These are phyloP conservation scores for Penicillium daleae DNA, from an alignment of 495 filamentous ascomycete species.

Conservation along the genomic window DNA sequence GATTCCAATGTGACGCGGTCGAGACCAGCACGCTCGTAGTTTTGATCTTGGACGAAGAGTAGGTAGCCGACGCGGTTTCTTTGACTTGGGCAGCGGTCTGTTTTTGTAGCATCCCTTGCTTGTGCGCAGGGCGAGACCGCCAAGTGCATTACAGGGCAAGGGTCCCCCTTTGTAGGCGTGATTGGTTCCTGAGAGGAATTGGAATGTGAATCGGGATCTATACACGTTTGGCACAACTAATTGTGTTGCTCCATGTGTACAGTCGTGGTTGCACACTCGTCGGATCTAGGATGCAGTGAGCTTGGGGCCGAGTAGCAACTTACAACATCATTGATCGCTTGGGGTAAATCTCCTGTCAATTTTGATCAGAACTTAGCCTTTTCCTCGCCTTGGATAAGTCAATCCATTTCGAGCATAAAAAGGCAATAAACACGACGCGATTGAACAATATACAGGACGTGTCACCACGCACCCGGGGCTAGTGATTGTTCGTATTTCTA, in stretches of 20 bases:
- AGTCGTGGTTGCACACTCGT: not conserved
- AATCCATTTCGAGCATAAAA: too few relatives aligned
- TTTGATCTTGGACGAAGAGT: not conserved
- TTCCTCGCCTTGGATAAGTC: too few relatives aligned
- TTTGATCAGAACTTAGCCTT: too few relatives aligned
- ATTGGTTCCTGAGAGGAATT: constrained; percentile 7
- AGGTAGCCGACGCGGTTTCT: not conserved
- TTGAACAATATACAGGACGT: too few relatives aligned
- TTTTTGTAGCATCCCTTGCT: constrained; percentile 21
- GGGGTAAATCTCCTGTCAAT: too few relatives aligned
- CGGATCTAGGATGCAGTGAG: not conserved
- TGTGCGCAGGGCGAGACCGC: constrained; percentile 1
- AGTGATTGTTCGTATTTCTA: too few relatives aligned
- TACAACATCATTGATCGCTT: too few relatives aligned
- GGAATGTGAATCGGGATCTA: constrained; percentile 7
- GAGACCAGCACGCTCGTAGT: not conserved
- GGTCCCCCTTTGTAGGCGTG: constrained; percentile 2
- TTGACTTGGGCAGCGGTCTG: not conserved
- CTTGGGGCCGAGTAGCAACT: too few relatives aligned
- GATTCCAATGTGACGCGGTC: not conserved
- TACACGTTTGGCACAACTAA: not conserved
- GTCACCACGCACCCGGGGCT: too few relatives aligned
- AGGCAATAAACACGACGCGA: too few relatives aligned
- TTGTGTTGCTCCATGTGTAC: not conserved
- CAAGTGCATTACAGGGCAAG: constrained; percentile 10